These are phyloP conservation scores for Haplosporangium sp. DNA, from an alignment of 371 early-diverging fungal species.

Conservation along the genomic window DNA sequence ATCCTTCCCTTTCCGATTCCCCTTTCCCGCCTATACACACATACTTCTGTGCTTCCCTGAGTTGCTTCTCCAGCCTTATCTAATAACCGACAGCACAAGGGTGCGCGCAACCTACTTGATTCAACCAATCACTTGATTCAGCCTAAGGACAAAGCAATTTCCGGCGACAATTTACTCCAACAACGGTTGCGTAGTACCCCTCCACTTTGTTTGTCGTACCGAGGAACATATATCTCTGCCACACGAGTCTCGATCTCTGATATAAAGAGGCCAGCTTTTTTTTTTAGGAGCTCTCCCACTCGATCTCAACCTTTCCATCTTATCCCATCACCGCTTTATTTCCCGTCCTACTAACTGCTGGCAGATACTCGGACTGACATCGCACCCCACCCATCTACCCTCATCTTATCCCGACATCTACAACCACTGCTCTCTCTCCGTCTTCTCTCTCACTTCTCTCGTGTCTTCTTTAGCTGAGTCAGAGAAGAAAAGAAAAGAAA, in stretches of 20 bases:
- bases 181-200: background rate
- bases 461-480: background rate
- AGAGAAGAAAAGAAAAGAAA: background rate
- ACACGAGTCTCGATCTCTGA: slow-evolving; percentile 1
- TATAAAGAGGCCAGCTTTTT: background rate
- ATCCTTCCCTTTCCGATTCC: background rate
- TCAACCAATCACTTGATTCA: no score
- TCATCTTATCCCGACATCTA: background rate
- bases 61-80: no score
- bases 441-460: background rate
- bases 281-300: background rate
- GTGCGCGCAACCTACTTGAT: no score
- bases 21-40: background rate
- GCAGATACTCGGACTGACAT: background rate
- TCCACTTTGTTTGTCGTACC: slow-evolving; percentile 22
- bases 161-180: background rate
- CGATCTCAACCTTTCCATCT: background rate
- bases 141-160: no score
- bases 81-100: no score
- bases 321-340: background rate
- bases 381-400: background rate
- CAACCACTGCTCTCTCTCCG: background rate
- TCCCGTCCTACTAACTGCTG: background rate
- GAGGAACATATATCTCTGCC: background rate
- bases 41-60: no score